Base-by-base conservation (phyloP, 73 alveolate species). In the Paramecium pentaurelia region DNA sequence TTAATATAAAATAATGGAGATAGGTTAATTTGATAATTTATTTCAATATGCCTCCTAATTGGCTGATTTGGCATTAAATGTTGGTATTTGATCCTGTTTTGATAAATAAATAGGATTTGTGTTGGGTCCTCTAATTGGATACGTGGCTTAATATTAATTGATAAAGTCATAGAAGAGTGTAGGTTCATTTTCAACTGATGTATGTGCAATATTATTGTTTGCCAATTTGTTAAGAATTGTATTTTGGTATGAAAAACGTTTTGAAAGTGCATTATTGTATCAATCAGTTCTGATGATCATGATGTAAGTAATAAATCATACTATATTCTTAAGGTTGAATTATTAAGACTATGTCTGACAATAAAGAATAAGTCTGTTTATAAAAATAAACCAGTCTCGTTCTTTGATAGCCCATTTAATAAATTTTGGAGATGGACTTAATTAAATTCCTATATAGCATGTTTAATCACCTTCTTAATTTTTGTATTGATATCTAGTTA, bases 201-300 rank as follows among this genome's bases (percentile, higher is more conserved):
- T 89, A 28, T 89, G 92, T 83, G 92, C 92, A 11, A 89, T 71
- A 38, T 34, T 89, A 8, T 60, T 89, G 11, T 71, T 89, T 44
- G 92, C 92, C 12, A 89, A 89, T 73, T 71, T 89, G 11, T 44
- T 89, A 71, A 89, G 94, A 27, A 83, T 89, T 20, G 36, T 54
- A 54, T 54, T 54, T 54, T 54, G 70, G 70, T 54, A 64, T 27
- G 84, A 64, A 42, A 64, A 64, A 64, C 51, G 84, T 9, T 64
- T 64, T 64, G 84, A 64, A 64, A 64, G 30, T 27, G 84, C 84
- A 32, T 64, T 64, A 64, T 34, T 64, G 14, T 64, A 32, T 64
- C 49, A 73, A 73, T 73, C 87, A 22, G 38, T 73, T 36, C 38
- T 37, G n/a, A 73, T 73, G 87, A 73, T 73, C 9, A 37, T 73